Conservation (phyloP, 2,329 filamentous ascomycete species). For the Diaporthe velutina region DNA sequence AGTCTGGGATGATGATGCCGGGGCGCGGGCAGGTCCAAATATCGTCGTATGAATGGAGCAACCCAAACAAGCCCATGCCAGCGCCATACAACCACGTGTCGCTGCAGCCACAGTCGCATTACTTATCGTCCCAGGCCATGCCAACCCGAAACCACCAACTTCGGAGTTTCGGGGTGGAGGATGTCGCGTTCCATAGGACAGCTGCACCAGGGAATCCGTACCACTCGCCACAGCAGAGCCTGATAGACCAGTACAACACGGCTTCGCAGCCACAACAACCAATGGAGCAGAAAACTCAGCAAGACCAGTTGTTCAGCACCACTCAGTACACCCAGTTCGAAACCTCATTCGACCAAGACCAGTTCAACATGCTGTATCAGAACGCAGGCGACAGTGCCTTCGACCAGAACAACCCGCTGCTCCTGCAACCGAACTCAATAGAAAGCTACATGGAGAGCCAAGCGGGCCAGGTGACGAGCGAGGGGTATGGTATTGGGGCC, state of each 20-base stretch:
- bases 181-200: slow-evolving; percentile 51
- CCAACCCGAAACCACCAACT: slow-evolving; percentile 44
- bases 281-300: slow-evolving; percentile 39
- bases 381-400: slow-evolving; percentile 14
- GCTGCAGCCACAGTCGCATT: slow-evolving; percentile 32
- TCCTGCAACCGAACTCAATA: slow-evolving; percentile 32
- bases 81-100: slow-evolving; percentile 50
- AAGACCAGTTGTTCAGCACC: slow-evolving; percentile 20
- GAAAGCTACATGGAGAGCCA: slow-evolving; percentile 28
- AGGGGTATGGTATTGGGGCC: neutral
- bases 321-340: slow-evolving; percentile 25
- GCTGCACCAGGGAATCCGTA: slow-evolving; percentile 48
- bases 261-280: slow-evolving; percentile 41
- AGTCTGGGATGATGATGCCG: slow-evolving; percentile 41
- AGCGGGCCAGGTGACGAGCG: neutral
- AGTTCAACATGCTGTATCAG: neutral
- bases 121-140: slow-evolving; percentile 45
- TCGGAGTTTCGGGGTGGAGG: slow-evolving; percentile 44
- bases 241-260: slow-evolving; percentile 40
- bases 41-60: slow-evolving; percentile 52
- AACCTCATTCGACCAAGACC: neutral
- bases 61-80: slow-evolving; percentile 54
- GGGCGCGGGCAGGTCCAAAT: slow-evolving; percentile 41
- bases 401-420: slow-evolving; percentile 35
- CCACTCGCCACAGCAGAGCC: slow-evolving; percentile 35